Evolutionary conservation across 352 stramenopile genomes (phyloP), one percentile per base, ranked within the genome.

Genomic region (Phytophthora megakarya): DNA sequence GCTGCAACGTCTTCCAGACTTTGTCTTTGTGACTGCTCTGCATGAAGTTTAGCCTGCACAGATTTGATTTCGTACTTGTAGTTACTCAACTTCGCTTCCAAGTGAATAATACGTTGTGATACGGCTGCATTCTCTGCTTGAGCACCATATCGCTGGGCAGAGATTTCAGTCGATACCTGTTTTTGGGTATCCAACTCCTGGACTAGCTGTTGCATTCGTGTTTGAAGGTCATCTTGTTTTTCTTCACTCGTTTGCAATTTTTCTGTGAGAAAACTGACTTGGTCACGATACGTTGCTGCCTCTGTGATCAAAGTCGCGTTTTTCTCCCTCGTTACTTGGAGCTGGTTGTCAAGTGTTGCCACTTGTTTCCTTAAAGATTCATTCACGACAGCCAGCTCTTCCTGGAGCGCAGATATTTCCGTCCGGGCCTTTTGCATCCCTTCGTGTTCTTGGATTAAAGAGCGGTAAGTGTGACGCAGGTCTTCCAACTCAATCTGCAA

Each of bases 401-500:
- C 83, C 11, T 86, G 73, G 0, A 84, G 50, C 19, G 76, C 61
- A 15, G 70, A 80, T 23, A 91, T 78, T 54, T 92, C 76, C 2
- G 67, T 42, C 2, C 83, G 72, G 2, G 80, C 78, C 30, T 81
- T 82, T 42, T 90, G 76, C 43, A 90, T 82, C 0, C 78, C 81
- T 42, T 95, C 84, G 35, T 86, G 74, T 52, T 95, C 84, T 26
- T 90, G 72, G 8, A 93, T 81, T 13, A 93, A 46, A 10, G 83
- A 77, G 8, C 83, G 80, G 21, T 93, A 95, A 8, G 83, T 89
- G 49, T 89, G 75, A 23, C 81, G 70, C 38, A 93, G 32, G 50
- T 95, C 86, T 22, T 95, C 84, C 19, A 93, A 49, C 49, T 95
- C 86, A 30, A 95, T 86, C 37, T 83, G 73, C 3, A 92, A 49